Evolutionary conservation across 106 monocot species (phyloP).

Genomic region (Dioscorea dumetorum): DNA sequence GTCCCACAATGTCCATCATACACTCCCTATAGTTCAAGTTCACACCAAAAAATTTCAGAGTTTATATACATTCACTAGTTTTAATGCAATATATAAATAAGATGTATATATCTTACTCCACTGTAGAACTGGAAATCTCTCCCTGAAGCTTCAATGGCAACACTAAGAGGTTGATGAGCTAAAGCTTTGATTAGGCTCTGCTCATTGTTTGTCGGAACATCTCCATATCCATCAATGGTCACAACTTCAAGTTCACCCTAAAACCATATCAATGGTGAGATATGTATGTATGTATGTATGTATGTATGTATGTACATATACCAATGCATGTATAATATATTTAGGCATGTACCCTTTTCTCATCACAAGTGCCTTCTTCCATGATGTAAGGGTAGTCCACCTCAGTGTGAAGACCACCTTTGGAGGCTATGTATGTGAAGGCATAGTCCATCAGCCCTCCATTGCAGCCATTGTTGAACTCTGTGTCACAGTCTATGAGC

Average conservation of each 20-base stretch:
- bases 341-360: slow-evolving; percentile 21
- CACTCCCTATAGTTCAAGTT: slow-evolving; percentile 17
- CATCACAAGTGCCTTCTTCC: slow-evolving; percentile 35
- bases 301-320: too few species aligned
- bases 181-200: slow-evolving; percentile 31
- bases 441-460: slow-evolving; percentile 47
- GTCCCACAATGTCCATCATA: slow-evolving; percentile 33
- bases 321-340: too few species aligned
- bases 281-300: too few species aligned
- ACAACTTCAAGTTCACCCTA: slow-evolving; percentile 20
- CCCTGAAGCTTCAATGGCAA: slow-evolving; percentile 42
- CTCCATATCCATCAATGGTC: slow-evolving; percentile 32
- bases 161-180: slow-evolving; percentile 38
- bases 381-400: slow-evolving; percentile 40
- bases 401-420: slow-evolving; percentile 28
- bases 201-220: slow-evolving; percentile 31
- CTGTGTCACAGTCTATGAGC: slow-evolving; percentile 35
- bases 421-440: slow-evolving; percentile 19
- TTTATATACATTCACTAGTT: not conserved
- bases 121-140: slow-evolving; percentile 49
- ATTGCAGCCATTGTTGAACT: slow-evolving; percentile 31
- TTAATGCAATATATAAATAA: not conserved
- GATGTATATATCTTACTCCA: slow-evolving; percentile 15
- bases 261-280: not conserved
- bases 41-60: not conserved